Evolutionary conservation across 805 yeast genomes (phyloP).

Genomic region (Wickerhamiella bombiphila): DNA sequence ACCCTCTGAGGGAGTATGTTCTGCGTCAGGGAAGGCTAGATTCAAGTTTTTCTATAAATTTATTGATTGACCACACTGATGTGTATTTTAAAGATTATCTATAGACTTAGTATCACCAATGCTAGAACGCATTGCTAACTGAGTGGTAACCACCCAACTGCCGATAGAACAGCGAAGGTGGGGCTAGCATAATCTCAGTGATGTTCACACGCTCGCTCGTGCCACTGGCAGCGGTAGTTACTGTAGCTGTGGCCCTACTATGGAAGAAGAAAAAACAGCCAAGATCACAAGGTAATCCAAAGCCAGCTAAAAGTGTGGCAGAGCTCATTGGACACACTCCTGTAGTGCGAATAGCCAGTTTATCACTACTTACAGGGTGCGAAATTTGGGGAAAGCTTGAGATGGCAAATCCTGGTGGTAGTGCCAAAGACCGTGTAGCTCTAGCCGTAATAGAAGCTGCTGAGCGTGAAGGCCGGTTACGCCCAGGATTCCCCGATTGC

Average conservation of each 20-base stretch:
- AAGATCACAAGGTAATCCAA: neutral
- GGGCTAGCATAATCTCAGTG: too few relatives aligned
- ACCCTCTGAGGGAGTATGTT: too few relatives aligned
- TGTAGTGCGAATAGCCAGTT: conserved; percentile 53
- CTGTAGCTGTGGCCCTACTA: neutral
- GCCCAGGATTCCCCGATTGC: conserved; percentile 49
- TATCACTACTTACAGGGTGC: conserved; percentile 62
- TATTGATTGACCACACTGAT: too few relatives aligned
- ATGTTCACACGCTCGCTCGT: too few relatives aligned
- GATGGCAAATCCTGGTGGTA: conserved; percentile 79
- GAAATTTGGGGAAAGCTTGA: conserved; percentile 80
- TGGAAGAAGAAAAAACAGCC: neutral
- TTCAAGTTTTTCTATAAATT: too few relatives aligned
- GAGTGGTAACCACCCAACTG: too few relatives aligned
- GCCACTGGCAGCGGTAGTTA: too few relatives aligned
- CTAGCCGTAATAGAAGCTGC: conserved; percentile 61
- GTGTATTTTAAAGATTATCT: too few relatives aligned
- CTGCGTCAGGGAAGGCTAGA: too few relatives aligned
- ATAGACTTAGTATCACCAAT: too few relatives aligned
- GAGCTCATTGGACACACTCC: conserved; percentile 89
- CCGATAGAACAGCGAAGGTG: neutral
- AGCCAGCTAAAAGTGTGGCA: conserved; percentile 40
- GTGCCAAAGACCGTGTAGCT: conserved; percentile 92
- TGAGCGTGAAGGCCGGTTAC: conserved; percentile 42
- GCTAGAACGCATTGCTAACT: too few relatives aligned